Percentiles rank a stretch among this genome's conserved stretches.
Conservation (phyloP, 352 stramenopile genomes). For the Phytopythium helicoides region DNA sequence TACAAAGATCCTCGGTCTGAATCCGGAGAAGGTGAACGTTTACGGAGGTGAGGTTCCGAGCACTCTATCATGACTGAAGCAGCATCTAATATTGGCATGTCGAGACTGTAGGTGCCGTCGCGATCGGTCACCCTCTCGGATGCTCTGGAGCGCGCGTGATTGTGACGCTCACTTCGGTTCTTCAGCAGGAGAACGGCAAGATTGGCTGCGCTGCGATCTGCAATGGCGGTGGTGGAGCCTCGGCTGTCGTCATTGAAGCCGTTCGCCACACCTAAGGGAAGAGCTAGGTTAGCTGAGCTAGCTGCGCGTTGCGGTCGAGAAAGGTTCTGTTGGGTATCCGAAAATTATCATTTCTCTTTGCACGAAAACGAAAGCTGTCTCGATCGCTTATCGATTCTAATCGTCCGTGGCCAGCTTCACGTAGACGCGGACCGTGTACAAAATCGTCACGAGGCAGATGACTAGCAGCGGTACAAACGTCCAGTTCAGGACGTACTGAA, state of each 20-base stretch:
- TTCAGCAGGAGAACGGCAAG: constrained; percentile 89
- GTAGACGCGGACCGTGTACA: constrained; percentile 76
- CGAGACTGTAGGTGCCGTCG: constrained; percentile 34
- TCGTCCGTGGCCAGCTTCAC: constrained; percentile 59
- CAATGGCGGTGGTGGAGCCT: constrained; percentile 96
- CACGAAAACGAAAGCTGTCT: neutral
- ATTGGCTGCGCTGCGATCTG: constrained; percentile 94
- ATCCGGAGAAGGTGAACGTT: constrained; percentile 91
- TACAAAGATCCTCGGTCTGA: constrained; percentile 87
- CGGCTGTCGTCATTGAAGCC: constrained; percentile 93
- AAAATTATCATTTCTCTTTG: neutral
- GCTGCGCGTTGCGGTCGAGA: no score
- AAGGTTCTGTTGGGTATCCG: neutral
- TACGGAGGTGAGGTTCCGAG: constrained; percentile 87
- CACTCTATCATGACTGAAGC: neutral
- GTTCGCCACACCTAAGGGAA: constrained; percentile 8
- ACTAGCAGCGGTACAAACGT: constrained; percentile 70
- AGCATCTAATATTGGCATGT: neutral
- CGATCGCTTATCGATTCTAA: constrained; percentile 9
- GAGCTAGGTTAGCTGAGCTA: neutral
- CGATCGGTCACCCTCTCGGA: constrained; percentile 63
- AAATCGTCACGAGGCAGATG: constrained; percentile 50
- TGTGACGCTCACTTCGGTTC: constrained; percentile 88
- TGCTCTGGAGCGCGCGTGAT: constrained; percentile 89
- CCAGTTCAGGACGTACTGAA: constrained; percentile 85